Base-by-base conservation (phyloP, 192 early-diverging fungal species). In the Podochytrium sp. region DNA sequence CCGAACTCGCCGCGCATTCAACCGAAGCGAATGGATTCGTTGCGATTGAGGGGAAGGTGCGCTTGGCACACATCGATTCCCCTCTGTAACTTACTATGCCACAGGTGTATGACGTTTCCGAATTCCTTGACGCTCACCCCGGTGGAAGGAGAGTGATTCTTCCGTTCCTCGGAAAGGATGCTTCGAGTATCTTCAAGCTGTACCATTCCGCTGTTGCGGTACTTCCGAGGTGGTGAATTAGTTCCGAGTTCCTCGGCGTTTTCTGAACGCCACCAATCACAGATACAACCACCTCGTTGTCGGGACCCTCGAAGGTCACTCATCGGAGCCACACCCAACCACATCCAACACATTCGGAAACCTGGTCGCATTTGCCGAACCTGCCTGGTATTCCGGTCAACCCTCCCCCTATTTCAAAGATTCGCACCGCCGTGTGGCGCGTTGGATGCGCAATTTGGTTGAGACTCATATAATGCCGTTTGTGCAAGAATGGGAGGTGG, bases 141-240 rank as follows among this genome's bases (percentile, higher is more conserved):
- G 92, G 91, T 37, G 93, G 93, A 52, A 90, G 92, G 80, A 87
- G 91, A 78, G 84, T 87, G 6, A 84, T 94, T 20, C 73, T 94
- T 66, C 74, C 90, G 72, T 84, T 88, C 75, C 90, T 92, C 38
- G 93, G 93, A 39, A 86, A 82, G 43, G 92, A 94, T 73, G 92
- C 92, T 2, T 83, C 87, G 18, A 84, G 83, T 43, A 90, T 90
- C 68, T 93, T 83, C 51, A 53, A 81, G 29, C 49, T 52, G 23
- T 73, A 91, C 79, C 92, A 93, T 73, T 87, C 67, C 0, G 50
- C 40, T 27, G 29, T 55, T 30, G 58, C n/a, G n/a, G n/a, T 62
- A 7, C 60, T 74, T 30, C 20, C 25, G 14, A 72, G 62, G 57
- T 57, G 56, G 29, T 14, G 10, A 32, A 10, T n/a, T 57, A 14